Base-by-base conservation (phyloP, 805 yeast genomes). In the Barnettozyma vustinii region DNA sequence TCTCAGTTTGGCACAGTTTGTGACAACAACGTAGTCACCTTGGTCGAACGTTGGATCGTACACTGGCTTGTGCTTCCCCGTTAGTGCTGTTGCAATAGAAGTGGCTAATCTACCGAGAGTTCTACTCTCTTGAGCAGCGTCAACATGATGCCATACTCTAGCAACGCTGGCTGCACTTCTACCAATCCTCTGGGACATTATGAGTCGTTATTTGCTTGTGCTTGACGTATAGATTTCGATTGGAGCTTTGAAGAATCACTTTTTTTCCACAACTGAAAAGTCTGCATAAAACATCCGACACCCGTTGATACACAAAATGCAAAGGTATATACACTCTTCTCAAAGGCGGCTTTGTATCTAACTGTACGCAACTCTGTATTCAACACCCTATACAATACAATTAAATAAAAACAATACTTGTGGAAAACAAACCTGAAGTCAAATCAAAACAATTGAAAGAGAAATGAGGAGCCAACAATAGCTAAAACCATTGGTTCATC, bases 21-120 rank as follows among this genome's bases (percentile, higher is more conserved):
- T 87, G 2, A 92, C 97, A 12, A 94, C 98, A 12, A 94, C 97
- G 62, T 91, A 94, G 68, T 94, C 99, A 13, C 99, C 99, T 55
- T 83, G 81, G 69, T 94, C 99, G 64, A 85, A 62, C 9, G 84
- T 76, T 26, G 79, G 80, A 60, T 90, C 88, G 56, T 70, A 84
- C 0, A 89, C 78, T 4, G 99, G 99, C 73, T 94, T 94, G 71
- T 94, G 97, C 67, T 94, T 94, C n/a, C 99, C 99, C 69, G 87
- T 89, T 39, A 94, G 75, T 0, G 94, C 83, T 27, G 81, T 74
- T 23, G 99, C 97, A 49, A 94, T 90, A 49, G 83, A 76, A 1
- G 96, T 75, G 4, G 99, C 98, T 49, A 94, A 67, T 63, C 98
- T 84, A 64, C 99, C 99, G 43, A 94, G 69, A 0, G 97, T 83